Conservation (phyloP, 345 rosid genomes). For the Melaleuca quinquenervia region DNA sequence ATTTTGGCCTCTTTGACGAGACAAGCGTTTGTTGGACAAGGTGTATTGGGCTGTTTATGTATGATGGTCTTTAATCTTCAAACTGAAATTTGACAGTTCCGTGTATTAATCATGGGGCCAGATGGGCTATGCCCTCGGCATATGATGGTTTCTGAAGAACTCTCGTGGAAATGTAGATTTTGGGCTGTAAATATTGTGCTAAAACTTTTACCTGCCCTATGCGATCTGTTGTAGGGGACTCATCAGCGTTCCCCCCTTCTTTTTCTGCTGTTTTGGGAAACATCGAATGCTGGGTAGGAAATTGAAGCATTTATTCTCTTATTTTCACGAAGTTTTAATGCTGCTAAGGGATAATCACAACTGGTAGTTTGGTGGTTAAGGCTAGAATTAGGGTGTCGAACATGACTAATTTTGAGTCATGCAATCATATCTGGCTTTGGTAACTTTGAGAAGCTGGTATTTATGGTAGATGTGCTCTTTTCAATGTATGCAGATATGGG, state of each 20-base stretch:
- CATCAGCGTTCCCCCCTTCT: background rate
- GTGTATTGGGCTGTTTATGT: background rate
- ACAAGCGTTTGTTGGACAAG: background rate
- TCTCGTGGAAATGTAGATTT: background rate
- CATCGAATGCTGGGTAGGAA: background rate
- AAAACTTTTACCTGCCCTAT: background rate
- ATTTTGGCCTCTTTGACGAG: background rate
- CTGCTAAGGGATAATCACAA: background rate
- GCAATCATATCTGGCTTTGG: background rate
- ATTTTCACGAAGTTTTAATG: background rate
- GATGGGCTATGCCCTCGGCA: background rate
- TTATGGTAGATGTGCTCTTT: background rate
- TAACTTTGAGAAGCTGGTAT: background rate
- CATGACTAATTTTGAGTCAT: background rate
- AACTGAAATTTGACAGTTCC: background rate
- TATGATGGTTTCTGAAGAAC: background rate
- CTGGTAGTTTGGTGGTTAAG: background rate
- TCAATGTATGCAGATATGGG: slow-evolving; percentile 19
- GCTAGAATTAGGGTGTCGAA: background rate
- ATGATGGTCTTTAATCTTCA: background rate
- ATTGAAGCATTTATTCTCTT: background rate
- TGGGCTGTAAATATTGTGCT: background rate
- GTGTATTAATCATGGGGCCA: background rate
- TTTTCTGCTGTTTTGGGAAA: background rate
- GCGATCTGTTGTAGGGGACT: background rate